phyloP scores from a whole-genome alignment of 1,139 yeast species.

The Yamadazyma aaseri region DNA sequence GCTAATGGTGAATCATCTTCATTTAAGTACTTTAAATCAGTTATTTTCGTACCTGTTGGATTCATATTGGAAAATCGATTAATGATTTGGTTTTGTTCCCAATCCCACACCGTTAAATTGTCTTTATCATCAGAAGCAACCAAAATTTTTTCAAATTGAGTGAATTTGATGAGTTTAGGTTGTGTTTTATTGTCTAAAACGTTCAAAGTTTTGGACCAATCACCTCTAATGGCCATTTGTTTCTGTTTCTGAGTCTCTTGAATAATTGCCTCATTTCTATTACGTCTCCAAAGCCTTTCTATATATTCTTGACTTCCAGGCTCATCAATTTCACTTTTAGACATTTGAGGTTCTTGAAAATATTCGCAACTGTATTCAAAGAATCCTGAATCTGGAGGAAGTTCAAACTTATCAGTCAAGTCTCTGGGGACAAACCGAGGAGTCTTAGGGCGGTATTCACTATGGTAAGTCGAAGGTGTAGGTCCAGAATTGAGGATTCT shows the following conservation, averaged over 20 bases:
- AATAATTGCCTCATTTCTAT: conserved; percentile 82
- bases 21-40: conserved; percentile 81
- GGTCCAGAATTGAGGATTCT: conserved; percentile 42
- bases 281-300: conserved; percentile 83
- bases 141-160: conserved; percentile 87
- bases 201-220: conserved; percentile 72
- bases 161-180: conserved; percentile 74
- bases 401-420: conserved; percentile 31
- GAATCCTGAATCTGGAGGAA: conserved; percentile 72
- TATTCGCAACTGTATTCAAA: conserved; percentile 89
- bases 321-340: conserved; percentile 81
- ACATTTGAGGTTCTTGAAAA: conserved; percentile 96
- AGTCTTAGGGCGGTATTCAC: conserved; percentile 50
- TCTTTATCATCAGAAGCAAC: conserved; percentile 85
- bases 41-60: conserved; percentile 83
- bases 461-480: conserved; percentile 46
- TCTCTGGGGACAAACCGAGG: conserved; percentile 50
- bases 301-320: conserved; percentile 90
- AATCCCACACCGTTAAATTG: conserved; percentile 84
- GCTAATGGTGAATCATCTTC: conserved; percentile 89
- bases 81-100: conserved; percentile 60
- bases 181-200: conserved; percentile 73
- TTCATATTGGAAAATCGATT: conserved; percentile 79
- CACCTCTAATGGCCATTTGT: conserved; percentile 76
- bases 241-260: conserved; percentile 90